A percentile compares a stretch with the other conserved stretches of the same genome.
phyloP scores from a whole-genome alignment of 2,329 filamentous ascomycete genomes.

The Zarea fungicola region DNA sequence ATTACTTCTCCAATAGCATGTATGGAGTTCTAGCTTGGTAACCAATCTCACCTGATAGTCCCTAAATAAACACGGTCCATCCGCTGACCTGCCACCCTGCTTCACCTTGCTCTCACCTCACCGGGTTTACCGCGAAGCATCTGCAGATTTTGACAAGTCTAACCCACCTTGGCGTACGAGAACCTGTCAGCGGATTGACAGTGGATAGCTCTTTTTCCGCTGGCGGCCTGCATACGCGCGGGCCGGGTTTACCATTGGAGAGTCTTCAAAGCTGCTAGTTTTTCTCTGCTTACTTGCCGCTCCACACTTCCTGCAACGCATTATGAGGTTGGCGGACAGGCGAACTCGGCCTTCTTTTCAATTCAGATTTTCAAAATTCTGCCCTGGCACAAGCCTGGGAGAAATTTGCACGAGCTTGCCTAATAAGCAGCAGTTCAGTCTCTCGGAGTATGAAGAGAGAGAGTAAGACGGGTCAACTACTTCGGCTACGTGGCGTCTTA shows the following conservation, averaged over 20 bases:
- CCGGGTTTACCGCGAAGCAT: not conserved
- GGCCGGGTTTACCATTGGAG: too few relatives aligned
- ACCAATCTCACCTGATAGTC: too few relatives aligned
- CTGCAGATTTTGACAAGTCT: not conserved
- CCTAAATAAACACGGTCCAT: conserved; percentile 2
- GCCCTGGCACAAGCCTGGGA: not conserved
- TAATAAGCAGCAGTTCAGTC: too few relatives aligned
- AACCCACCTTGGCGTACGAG: conserved; percentile 3
- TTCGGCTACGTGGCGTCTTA: conserved; percentile 5
- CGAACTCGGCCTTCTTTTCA: too few relatives aligned
- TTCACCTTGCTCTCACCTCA: not conserved
- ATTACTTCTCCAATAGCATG: not conserved
- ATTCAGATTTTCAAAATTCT: not conserved
- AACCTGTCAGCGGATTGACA: not conserved
- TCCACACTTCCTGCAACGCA: not conserved
- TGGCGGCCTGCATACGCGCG: not conserved
- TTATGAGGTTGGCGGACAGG: too few relatives aligned
- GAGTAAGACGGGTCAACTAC: conserved; percentile 4
- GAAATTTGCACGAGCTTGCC: not conserved
- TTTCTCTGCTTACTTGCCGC: conserved; percentile 7
- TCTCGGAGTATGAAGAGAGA: too few relatives aligned
- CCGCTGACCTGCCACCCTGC: not conserved
- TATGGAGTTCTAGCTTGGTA: too few relatives aligned
- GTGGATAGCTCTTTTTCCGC: not conserved
- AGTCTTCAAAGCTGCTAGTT: conserved; percentile 4